Percentiles rank a stretch among this genome's conserved stretches.
These are phyloP conservation scores for Athelia psychrophila DNA, from an alignment of 1,284 basidiomycete genomes.

Conservation along the genomic window DNA sequence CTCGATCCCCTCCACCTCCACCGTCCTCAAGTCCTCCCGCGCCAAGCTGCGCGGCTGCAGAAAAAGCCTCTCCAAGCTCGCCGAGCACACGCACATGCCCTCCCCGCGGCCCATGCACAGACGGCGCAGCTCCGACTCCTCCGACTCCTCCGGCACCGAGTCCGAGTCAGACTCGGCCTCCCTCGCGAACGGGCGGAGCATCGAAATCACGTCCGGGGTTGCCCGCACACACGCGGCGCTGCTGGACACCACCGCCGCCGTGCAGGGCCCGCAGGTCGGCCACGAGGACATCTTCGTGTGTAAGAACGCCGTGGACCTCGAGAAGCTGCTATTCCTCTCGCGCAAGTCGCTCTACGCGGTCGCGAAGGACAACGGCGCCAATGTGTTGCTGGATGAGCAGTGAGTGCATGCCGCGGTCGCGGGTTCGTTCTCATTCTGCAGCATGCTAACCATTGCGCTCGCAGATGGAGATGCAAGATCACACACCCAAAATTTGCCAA, in stretches of 20 bases:
- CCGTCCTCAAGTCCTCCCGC: not conserved
- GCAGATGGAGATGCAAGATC: conserved; percentile 33
- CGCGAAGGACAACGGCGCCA: conserved; percentile 32
- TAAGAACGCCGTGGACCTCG: conserved; percentile 31
- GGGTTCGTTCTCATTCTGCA: too few species aligned
- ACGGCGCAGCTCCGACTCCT: not conserved
- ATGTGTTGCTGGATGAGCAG: conserved; percentile 32
- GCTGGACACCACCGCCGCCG: conserved; percentile 17
- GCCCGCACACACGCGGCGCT: conserved; percentile 25
- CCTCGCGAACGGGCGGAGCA: conserved; percentile 2
- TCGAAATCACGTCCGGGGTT: conserved; percentile 33
- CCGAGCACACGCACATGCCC: not conserved
- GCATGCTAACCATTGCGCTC: conserved; percentile 5
- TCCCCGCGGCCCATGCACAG: not conserved
- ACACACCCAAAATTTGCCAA: conserved; percentile 25
- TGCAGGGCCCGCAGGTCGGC: conserved; percentile 28
- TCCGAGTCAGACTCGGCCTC: not conserved
- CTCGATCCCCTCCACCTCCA: too few species aligned
- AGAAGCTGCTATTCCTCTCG: conserved; percentile 29
- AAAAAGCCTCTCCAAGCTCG: not conserved
- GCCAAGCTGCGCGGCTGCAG: not conserved
- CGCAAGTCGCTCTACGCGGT: conserved; percentile 27
- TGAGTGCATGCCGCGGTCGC: too few species aligned
- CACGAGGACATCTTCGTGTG: conserved; percentile 33
- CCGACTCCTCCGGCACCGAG: not conserved